Percentiles rank a stretch among this genome's conserved stretches.
These are phyloP conservation scores for Cystobasidium slooffiae DNA, from an alignment of 1,284 basidiomycete species.

Conservation along the genomic window DNA sequence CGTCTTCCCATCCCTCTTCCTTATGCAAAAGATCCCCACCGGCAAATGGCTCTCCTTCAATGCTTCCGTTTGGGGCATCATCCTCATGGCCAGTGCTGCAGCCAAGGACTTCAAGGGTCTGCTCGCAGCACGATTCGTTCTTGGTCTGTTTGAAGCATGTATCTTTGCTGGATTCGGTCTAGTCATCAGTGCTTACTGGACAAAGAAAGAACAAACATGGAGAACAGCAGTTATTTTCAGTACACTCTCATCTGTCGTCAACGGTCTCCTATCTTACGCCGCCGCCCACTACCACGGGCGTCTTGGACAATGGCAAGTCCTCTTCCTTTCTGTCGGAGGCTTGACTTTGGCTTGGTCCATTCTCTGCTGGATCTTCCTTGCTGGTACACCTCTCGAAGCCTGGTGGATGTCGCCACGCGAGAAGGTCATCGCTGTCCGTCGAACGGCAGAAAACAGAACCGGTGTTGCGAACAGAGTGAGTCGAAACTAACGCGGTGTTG, in stretches of 20 bases:
- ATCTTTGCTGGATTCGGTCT: constrained; percentile 46
- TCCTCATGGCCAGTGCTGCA: constrained; percentile 21
- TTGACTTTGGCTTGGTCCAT: constrained; percentile 41
- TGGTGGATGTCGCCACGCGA: constrained; percentile 49
- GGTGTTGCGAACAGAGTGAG: constrained; percentile 51
- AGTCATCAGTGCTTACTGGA: constrained; percentile 43
- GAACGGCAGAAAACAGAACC: constrained; percentile 48
- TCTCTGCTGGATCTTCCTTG: constrained; percentile 28
- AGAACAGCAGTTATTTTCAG: constrained; percentile 51
- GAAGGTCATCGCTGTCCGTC: constrained; percentile 38
- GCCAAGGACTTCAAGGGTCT: constrained; percentile 28
- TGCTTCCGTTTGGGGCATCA: constrained; percentile 51
- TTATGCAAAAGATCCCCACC: constrained; percentile 47
- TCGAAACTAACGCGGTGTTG: neutral
- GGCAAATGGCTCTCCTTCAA: constrained; percentile 47
- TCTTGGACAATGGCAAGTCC: constrained; percentile 39
- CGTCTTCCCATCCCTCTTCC: constrained; percentile 48
- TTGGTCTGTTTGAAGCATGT: constrained; percentile 37
- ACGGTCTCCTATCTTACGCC: constrained; percentile 46
- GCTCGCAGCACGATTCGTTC: constrained; percentile 36
- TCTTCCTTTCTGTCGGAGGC: constrained; percentile 43
- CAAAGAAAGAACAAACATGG: constrained; percentile 49
- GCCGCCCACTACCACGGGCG: neutral
- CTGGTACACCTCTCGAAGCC: constrained; percentile 46
- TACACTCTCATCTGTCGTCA: constrained; percentile 51